Percentiles rank a stretch among this genome's conserved stretches.
phyloP scores from a whole-genome alignment of 2,329 filamentous ascomycete species.

The Penicillium griseofulvum region DNA sequence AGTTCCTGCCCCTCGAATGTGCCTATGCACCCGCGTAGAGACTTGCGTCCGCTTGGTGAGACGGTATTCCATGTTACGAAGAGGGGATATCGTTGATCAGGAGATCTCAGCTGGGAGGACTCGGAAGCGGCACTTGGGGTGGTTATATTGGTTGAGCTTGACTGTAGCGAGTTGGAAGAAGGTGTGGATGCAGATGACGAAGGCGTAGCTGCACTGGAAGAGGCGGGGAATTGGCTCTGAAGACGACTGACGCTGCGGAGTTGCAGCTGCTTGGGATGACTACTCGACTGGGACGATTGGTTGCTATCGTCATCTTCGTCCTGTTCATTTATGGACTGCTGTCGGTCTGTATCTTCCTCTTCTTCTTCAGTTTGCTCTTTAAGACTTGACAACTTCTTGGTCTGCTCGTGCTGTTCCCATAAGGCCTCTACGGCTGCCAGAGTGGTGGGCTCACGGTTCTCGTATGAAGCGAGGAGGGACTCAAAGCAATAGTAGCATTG shows the following conservation, averaged over 20 bases:
- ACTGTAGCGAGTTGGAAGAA: conserved; percentile 47
- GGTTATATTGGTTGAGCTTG: conserved; percentile 42
- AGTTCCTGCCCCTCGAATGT: conserved; percentile 82
- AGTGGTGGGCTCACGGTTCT: conserved; percentile 64
- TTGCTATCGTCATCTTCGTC: conserved; percentile 21
- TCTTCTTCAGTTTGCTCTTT: conserved; percentile 24
- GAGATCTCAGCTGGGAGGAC: conserved; percentile 27
- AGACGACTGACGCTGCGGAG: conserved; percentile 35
- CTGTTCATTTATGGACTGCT: conserved; percentile 26
- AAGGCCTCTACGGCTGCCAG: conserved; percentile 69
- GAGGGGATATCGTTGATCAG: conserved; percentile 62
- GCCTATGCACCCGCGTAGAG: conserved; percentile 89
- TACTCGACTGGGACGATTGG: conserved; percentile 7
- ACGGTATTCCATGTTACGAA: conserved; percentile 95
- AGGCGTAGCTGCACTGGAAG: conserved; percentile 40
- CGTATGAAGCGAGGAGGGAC: conserved; percentile 70
- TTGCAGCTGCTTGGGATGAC: conserved; percentile 26
- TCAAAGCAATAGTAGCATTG: conserved; percentile 97
- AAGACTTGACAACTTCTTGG: conserved; percentile 39
- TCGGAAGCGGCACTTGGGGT: conserved; percentile 45
- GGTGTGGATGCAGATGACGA: conserved; percentile 49
- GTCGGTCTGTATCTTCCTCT: conserved; percentile 10
- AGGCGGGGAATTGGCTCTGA: conserved; percentile 35
- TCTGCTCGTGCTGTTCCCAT: conserved; percentile 56
- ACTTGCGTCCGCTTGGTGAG: conserved; percentile 59